Base-by-base conservation (phyloP, 2,329 filamentous ascomycete genomes). In the Fusarium clavum region DNA sequence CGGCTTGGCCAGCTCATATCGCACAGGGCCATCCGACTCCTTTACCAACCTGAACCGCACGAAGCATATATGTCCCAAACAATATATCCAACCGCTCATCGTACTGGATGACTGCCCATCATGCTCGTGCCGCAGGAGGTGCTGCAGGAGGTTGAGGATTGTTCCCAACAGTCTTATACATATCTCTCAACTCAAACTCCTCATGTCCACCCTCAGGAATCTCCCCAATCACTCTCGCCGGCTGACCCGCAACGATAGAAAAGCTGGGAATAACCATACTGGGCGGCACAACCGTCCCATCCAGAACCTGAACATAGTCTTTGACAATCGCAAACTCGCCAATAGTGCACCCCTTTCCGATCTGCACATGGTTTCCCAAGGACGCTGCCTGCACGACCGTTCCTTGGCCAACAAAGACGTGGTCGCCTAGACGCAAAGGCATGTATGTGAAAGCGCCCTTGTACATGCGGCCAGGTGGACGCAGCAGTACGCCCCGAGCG, bases 181-280 rank as follows among this genome's bases (percentile, higher is more conserved):
- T 78, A 58, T 90, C 88, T 47, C 88, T 82, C 71, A 90, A 80
- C 82, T 91, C 88, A 77, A 91, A 90, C 8, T 86, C 85, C 54
- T 91, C 88, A 56, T 88, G 83, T 0, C 86, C 88, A 3, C 92
- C 92, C 77, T 94, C 91, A 0, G 90, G 89, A 4, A 97, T 86
- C 81, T 97, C 94, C 2, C 92, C 94, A 6, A 97, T 87, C 49
- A 97, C 91, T 59, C 91, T 85, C 1, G 91, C 94, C 2, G 94
- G 94, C 76, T 88, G 85, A 0, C 94, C 94, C 0, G 91, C 95
- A n/a, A 99, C 94, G 58, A 98, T 88, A 58, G 91, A 94, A 78
- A 96, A 97, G 77, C 94, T 94, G 2, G 95, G 94, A 58, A 98
- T 92, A 25, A 98, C 93, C 90, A 97, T 97, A 65, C 94, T 92